Conservation (phyloP, 352 stramenopile species). For the Globisporangium camurandrum region DNA sequence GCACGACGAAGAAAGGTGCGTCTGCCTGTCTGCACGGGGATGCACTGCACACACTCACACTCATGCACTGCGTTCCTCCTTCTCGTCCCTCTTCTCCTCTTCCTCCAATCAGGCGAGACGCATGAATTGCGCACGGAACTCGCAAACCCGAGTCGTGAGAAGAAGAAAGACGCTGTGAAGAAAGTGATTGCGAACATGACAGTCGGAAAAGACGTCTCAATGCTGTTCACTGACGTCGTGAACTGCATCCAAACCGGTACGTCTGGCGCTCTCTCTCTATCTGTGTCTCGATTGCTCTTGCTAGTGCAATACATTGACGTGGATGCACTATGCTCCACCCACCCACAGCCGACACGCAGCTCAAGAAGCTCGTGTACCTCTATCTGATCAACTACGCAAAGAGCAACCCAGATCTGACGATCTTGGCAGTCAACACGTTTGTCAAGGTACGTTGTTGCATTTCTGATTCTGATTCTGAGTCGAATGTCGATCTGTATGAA, state of each 20-base stretch:
- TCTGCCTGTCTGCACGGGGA: background rate
- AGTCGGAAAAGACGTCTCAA: constrained; percentile 98
- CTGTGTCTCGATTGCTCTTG: background rate
- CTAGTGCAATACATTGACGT: background rate
- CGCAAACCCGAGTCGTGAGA: constrained; percentile 93
- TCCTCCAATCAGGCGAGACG: constrained; percentile 92
- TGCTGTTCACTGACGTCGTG: constrained; percentile 98
- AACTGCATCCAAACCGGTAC: constrained; percentile 98
- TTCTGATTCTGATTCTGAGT: background rate
- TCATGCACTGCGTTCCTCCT: background rate
- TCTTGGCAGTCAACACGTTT: constrained; percentile 99
- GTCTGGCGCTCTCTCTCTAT: background rate
- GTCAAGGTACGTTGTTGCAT: constrained; percentile 51
- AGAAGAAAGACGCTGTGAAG: constrained; percentile 99
- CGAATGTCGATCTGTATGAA: background rate
- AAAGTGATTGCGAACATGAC: constrained; percentile 99
- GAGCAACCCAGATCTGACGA: constrained; percentile 98
- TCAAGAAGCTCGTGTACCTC: constrained; percentile 99
- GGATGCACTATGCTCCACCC: no score
- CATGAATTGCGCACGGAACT: constrained; percentile 97
- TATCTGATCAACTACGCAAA: constrained; percentile 99
- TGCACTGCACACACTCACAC: background rate
- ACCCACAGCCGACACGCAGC: constrained; percentile 91
- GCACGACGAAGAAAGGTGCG: constrained; percentile 95
- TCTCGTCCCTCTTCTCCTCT: background rate